These are phyloP conservation scores for Claviceps capensis DNA, from an alignment of 2,329 filamentous ascomycete genomes.

Conservation along the genomic window DNA sequence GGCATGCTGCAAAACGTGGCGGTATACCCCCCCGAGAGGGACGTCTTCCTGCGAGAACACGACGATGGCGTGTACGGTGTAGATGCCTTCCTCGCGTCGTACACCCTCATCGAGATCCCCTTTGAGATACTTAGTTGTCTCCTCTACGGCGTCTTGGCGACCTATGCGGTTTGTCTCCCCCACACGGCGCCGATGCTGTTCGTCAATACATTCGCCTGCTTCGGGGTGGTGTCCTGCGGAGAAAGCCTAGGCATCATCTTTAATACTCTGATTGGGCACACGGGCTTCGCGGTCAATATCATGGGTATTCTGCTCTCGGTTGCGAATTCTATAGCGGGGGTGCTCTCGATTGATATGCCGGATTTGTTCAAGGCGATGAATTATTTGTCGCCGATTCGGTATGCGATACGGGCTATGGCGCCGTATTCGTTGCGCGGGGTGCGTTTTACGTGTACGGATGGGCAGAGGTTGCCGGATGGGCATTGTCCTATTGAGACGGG, in stretches of 20 bases:
- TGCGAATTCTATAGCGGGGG: slow-evolving; percentile 56
- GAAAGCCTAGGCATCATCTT: slow-evolving; percentile 70
- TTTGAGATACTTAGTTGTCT: slow-evolving; percentile 55
- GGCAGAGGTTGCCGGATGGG: slow-evolving; percentile 45
- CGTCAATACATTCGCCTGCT: slow-evolving; percentile 52
- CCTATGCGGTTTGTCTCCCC: slow-evolving; percentile 51
- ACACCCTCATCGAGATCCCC: slow-evolving; percentile 56
- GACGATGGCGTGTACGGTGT: slow-evolving; percentile 60
- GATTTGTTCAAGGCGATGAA: slow-evolving; percentile 53
- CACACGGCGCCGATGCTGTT: slow-evolving; percentile 53
- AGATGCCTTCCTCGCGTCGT: slow-evolving; percentile 57
- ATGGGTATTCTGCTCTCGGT: slow-evolving; percentile 57
- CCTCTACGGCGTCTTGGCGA: slow-evolving; percentile 49
- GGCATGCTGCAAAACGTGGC: slow-evolving; percentile 72
- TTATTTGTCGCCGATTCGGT: slow-evolving; percentile 59
- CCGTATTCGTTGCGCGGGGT: slow-evolving; percentile 49
- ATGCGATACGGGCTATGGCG: slow-evolving; percentile 51
- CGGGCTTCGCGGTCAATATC: slow-evolving; percentile 63
- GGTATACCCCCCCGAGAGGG: slow-evolving; percentile 56
- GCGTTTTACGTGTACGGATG: slow-evolving; percentile 47
- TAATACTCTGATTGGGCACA: slow-evolving; percentile 61
- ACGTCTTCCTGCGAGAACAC: slow-evolving; percentile 66
- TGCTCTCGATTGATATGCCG: slow-evolving; percentile 59
- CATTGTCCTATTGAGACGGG: slow-evolving; percentile 52
- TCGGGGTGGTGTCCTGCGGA: slow-evolving; percentile 60